Percentiles rank a stretch among this genome's conserved stretches.
Conservation (phyloP, 305 asterid genomes). For the Fraxinus greggii region DNA sequence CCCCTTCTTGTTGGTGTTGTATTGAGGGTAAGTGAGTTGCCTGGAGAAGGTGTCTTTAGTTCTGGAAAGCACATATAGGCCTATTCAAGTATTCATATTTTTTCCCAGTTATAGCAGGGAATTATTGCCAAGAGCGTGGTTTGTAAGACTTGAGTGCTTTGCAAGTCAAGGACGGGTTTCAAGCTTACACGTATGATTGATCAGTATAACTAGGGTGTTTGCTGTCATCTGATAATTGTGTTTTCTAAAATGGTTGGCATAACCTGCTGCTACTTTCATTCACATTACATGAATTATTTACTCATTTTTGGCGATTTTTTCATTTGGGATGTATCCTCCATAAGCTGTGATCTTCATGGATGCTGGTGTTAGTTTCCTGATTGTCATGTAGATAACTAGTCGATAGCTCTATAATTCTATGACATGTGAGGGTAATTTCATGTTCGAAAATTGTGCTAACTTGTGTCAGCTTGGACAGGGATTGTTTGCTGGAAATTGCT, state of each 20-base stretch:
- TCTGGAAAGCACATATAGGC: background rate
- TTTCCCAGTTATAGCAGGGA: background rate
- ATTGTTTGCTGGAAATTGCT: background rate
- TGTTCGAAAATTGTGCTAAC: background rate
- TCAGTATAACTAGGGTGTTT: background rate
- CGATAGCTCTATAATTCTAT: background rate
- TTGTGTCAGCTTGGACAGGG: background rate
- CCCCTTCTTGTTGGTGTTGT: background rate
- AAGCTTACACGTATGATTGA: background rate
- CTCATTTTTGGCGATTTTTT: background rate
- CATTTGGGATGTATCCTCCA: background rate
- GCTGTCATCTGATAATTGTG: background rate
- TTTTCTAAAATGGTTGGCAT: background rate
- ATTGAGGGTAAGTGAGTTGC: background rate
- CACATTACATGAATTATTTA: background rate
- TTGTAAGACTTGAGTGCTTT: background rate
- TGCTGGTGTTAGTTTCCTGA: background rate
- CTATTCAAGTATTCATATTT: background rate
- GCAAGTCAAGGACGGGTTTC: background rate
- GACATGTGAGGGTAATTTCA: background rate
- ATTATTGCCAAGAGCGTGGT: background rate
- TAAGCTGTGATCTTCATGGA: background rate
- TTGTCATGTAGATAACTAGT: background rate
- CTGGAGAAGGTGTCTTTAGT: background rate
- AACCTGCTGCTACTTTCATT: background rate